phyloP scores from a whole-genome alignment of 495 filamentous ascomycete species.

The Pyrenopolyporus hunteri region DNA sequence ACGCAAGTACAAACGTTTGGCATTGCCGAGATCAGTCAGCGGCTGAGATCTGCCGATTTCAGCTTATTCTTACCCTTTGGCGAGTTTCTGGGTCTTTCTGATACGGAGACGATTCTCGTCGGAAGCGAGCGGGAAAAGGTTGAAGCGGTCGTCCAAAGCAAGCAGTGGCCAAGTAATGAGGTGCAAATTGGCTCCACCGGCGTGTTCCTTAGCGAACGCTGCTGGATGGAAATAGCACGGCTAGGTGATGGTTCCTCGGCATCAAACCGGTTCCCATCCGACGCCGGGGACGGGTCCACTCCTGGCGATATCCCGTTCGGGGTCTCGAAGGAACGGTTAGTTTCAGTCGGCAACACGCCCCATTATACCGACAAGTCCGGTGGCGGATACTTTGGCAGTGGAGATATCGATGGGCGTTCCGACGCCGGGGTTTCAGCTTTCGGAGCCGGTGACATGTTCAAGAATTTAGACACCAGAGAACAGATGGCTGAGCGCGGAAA shows the following conservation, averaged over 20 bases:
- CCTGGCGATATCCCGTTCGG: conserved; percentile 55
- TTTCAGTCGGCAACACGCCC: conserved; percentile 62
- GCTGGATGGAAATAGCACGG: conserved; percentile 88
- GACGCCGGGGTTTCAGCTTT: conserved; percentile 90
- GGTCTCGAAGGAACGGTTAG: conserved; percentile 73
- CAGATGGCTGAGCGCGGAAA: conserved; percentile 96
- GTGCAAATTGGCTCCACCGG: conserved; percentile 89
- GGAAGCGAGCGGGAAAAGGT: conserved; percentile 94
- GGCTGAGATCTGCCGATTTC: conserved; percentile 90
- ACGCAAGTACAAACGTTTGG: conserved; percentile 94
- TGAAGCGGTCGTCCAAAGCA: conserved; percentile 85
- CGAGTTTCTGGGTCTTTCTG: conserved; percentile 89
- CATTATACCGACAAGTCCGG: conserved; percentile 75
- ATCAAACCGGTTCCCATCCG: conserved; percentile 59
- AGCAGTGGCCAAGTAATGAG: conserved; percentile 90
- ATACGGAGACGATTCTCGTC: conserved; percentile 80
- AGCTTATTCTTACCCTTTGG: conserved; percentile 94
- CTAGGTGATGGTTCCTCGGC: conserved; percentile 65
- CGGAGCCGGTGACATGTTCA: conserved; percentile 95
- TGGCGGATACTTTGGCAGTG: conserved; percentile 80
- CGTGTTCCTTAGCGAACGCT: conserved; percentile 92
- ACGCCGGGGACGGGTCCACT: conserved; percentile 50
- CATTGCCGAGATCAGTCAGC: conserved; percentile 94
- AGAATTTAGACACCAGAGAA: conserved; percentile 88
- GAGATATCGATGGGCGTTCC: conserved; percentile 83